A percentile compares a stretch with the other conserved stretches of the same genome.
Conservation (phyloP, 495 filamentous ascomycete genomes). For the Jackrogersella minutella region DNA sequence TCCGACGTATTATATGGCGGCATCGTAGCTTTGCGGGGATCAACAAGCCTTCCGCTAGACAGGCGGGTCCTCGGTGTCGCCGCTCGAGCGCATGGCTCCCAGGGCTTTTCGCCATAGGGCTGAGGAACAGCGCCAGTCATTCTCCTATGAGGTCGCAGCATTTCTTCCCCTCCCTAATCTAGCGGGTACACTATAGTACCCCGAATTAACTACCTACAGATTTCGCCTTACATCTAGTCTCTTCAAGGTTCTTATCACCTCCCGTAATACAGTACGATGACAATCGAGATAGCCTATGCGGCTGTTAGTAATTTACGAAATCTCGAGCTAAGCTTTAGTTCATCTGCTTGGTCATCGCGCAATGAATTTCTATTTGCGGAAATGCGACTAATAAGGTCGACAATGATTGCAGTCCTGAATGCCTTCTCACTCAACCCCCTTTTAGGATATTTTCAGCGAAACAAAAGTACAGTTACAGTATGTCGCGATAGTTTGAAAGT, state of each 20-base stretch:
- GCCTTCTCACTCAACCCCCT: neutral
- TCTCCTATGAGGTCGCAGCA: slow-evolving; percentile 26
- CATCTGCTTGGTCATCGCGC: slow-evolving; percentile 26
- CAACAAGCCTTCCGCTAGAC: neutral
- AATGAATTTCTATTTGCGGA: slow-evolving; percentile 31
- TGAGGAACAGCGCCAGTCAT: slow-evolving; percentile 20
- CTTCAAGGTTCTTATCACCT: slow-evolving; percentile 2
- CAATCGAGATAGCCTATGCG: slow-evolving; percentile 36
- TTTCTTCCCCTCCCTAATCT: slow-evolving; percentile 15
- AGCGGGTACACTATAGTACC: slow-evolving; percentile 16
- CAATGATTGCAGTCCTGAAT: neutral
- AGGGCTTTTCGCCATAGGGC: slow-evolving; percentile 27
- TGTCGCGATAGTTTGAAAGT: neutral
- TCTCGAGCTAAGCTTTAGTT: slow-evolving; percentile 7
- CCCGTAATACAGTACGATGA: neutral
- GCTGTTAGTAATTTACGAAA: slow-evolving; percentile 13
- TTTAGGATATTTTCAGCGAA: neutral
- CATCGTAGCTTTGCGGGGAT: slow-evolving; percentile 11
- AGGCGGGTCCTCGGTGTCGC: slow-evolving; percentile 35
- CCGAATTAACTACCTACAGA: neutral
- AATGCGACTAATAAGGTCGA: slow-evolving; percentile 8
- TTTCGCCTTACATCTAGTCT: neutral
- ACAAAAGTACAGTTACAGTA: slow-evolving; percentile 1
- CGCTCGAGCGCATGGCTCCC: slow-evolving; percentile 22
- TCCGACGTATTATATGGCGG: neutral